phyloP scores from a whole-genome alignment of 2,329 filamentous ascomycete species.

The Lasiodiplodia hormozganensis region DNA sequence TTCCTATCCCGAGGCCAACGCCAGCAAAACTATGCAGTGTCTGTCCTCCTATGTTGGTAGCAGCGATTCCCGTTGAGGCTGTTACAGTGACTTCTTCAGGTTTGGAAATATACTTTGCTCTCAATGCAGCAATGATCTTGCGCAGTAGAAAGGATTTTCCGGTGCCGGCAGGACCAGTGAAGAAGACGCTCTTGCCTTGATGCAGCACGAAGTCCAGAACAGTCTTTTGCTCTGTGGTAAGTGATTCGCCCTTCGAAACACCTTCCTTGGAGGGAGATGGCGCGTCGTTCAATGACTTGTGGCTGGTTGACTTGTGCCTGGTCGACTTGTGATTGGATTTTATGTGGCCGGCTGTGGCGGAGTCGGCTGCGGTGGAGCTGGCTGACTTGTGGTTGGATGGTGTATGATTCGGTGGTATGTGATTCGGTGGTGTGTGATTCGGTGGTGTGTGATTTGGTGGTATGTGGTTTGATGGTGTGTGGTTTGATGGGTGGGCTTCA shows the following conservation, averaged over 20 bases:
- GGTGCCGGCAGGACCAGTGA: constrained; percentile 94
- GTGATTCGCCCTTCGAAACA: constrained; percentile 64
- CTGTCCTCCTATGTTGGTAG: constrained; percentile 95
- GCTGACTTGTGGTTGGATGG: no score
- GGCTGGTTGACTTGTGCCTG: no score
- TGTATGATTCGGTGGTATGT: no score
- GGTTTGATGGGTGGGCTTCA: no score
- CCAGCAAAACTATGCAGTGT: constrained; percentile 96
- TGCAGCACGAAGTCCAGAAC: constrained; percentile 85
- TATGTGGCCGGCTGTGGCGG: no score
- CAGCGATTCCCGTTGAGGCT: constrained; percentile 92
- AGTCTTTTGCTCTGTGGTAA: constrained; percentile 86
- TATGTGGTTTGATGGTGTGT: no score
- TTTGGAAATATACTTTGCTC: constrained; percentile 76
- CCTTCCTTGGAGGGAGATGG: constrained; percentile 43
- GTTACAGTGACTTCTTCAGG: constrained; percentile 90
- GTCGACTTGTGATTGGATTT: no score
- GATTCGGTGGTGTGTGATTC: no score
- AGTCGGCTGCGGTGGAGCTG: no score
- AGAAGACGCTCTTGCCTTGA: constrained; percentile 87
- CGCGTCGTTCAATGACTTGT: no score
- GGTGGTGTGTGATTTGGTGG: no score
- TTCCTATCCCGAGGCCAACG: constrained; percentile 92
- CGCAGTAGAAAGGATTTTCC: constrained; percentile 97
- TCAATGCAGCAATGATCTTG: constrained; percentile 83